Conservation (phyloP, 345 rosid species). For the Hirschfeldia incana region DNA sequence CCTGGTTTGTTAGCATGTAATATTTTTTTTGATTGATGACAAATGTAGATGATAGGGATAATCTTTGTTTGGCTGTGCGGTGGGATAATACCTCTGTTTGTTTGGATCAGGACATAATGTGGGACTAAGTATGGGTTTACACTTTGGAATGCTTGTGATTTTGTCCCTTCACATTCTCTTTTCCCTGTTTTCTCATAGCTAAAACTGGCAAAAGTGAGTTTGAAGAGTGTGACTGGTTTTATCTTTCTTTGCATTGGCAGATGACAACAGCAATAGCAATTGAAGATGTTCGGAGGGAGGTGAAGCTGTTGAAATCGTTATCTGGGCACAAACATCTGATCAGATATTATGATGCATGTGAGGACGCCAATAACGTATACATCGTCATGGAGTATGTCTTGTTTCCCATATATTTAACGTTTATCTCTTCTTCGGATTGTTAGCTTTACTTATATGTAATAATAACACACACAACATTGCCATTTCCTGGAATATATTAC, state of each 20-base stretch:
- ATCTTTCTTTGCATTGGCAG: conserved; percentile 45
- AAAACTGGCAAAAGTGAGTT: neutral
- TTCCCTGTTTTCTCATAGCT: neutral
- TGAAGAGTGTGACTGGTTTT: neutral
- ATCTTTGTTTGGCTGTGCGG: neutral
- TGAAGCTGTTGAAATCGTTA: conserved; percentile 68
- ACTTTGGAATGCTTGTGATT: conserved; percentile 3
- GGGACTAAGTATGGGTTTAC: conserved; percentile 11
- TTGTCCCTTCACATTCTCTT: conserved; percentile 1
- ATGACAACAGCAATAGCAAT: conserved; percentile 90
- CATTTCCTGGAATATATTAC: conserved; percentile 3
- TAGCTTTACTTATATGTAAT: neutral
- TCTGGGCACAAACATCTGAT: conserved; percentile 79
- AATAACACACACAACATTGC: conserved; percentile 2
- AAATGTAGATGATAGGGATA: neutral
- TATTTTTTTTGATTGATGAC: neutral
- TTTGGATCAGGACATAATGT: conserved; percentile 20
- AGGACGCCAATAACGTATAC: conserved; percentile 82
- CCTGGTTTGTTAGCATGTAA: neutral
- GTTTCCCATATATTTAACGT: conserved; percentile 20
- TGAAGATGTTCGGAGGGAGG: conserved; percentile 92
- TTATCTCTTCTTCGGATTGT: no score
- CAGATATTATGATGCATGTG: conserved; percentile 77
- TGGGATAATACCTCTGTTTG: neutral
- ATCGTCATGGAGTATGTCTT: conserved; percentile 89